phyloP scores from a whole-genome alignment of 257 asterid genomes.

The Euphrasia confusa region DNA sequence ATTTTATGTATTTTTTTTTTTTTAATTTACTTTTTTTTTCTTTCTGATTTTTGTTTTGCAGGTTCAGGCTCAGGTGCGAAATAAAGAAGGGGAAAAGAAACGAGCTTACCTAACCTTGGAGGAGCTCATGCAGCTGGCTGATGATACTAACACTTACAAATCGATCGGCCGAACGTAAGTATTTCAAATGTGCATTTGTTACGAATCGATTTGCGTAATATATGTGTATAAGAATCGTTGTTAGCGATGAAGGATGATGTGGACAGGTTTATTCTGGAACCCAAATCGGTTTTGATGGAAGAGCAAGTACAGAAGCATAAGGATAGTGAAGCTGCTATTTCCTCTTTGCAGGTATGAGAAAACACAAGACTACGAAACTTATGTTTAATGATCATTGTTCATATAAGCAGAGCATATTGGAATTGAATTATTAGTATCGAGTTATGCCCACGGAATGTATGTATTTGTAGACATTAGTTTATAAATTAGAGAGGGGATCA shows the following conservation, averaged over 20 bases:
- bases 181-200: neutral
- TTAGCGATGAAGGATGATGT: neutral
- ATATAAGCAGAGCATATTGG: slow-evolving; percentile 1
- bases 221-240: too few species aligned
- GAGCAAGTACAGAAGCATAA: slow-evolving; percentile 72
- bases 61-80: slow-evolving; percentile 84
- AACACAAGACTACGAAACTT: neutral
- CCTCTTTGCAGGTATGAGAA: slow-evolving; percentile 59
- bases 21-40: slow-evolving; percentile 19
- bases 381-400: neutral
- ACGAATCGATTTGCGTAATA: too few species aligned
- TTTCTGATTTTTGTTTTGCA: slow-evolving; percentile 17
- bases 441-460: neutral
- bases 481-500: neutral
- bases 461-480: neutral
- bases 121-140: slow-evolving; percentile 72
- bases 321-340: slow-evolving; percentile 75
- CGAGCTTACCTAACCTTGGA: slow-evolving; percentile 89
- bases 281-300: slow-evolving; percentile 70
- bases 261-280: slow-evolving; percentile 81
- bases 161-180: slow-evolving; percentile 73
- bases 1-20: neutral
- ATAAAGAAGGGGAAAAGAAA: slow-evolving; percentile 83
- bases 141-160: slow-evolving; percentile 80
- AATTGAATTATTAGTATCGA: slow-evolving; percentile 7